Evolutionary conservation across 306 rosid species (phyloP).

Genomic region (Cucumis hystrix): DNA sequence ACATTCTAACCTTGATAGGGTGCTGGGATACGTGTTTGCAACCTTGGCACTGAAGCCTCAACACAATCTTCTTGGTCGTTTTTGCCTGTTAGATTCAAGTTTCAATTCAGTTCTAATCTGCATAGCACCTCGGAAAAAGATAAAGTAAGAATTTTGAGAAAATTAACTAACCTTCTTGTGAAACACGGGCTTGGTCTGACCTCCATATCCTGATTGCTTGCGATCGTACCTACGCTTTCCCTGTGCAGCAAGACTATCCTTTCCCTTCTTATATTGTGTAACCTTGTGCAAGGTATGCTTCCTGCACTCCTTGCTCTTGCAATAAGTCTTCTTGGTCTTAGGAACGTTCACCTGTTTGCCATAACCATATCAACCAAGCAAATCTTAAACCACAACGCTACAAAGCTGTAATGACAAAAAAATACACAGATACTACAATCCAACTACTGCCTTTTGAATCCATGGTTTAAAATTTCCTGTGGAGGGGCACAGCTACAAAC

Average conservation of each 20-base stretch:
- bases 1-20: slow-evolving; percentile 29
- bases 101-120: not conserved
- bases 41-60: slow-evolving; percentile 38
- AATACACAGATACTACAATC: not conserved
- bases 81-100: slow-evolving; percentile 15
- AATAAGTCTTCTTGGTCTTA: slow-evolving; percentile 32
- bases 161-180: slow-evolving; percentile 25
- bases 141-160: not conserved
- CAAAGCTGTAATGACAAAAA: not conserved
- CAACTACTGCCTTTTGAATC: not conserved
- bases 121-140: not conserved
- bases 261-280: slow-evolving; percentile 36
- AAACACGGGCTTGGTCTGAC: slow-evolving; percentile 39
- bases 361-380: not conserved
- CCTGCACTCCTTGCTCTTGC: slow-evolving; percentile 35
- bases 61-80: slow-evolving; percentile 36
- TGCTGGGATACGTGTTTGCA: slow-evolving; percentile 41
- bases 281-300: slow-evolving; percentile 49
- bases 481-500: not conserved
- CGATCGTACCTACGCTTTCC: slow-evolving; percentile 43
- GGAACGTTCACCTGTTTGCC: slow-evolving; percentile 29
- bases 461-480: not conserved
- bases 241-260: slow-evolving; percentile 37
- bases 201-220: slow-evolving; percentile 38
- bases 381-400: no score